phyloP scores from a whole-genome alignment of 441 rosid species.

The Arabidopsis lyrata region DNA sequence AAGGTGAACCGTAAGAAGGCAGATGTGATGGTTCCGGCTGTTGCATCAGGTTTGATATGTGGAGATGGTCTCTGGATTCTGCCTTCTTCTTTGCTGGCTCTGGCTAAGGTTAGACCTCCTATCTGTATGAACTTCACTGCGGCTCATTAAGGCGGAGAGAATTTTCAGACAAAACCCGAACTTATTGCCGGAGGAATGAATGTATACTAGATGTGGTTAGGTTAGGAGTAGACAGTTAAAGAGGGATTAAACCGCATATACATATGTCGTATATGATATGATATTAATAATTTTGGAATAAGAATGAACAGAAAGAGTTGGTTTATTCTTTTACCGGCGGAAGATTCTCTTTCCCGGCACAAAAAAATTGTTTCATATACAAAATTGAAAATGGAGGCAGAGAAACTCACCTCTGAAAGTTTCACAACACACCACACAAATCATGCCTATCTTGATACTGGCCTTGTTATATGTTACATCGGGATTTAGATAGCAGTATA shows the following conservation, averaged over 20 bases:
- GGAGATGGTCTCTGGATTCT: conserved; percentile 97
- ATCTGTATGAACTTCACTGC: conserved; percentile 80
- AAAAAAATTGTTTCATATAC: conserved; percentile 18
- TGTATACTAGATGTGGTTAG: conserved; percentile 30
- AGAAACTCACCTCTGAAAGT: conserved; percentile 9
- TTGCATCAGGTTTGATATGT: conserved; percentile 92
- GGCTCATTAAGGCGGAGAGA: conserved; percentile 28
- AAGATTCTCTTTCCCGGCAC: conserved; percentile 42
- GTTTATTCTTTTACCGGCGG: conserved; percentile 22
- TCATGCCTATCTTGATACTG: conserved; percentile 11
- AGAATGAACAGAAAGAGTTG: conserved; percentile 16
- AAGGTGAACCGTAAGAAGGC: conserved; percentile 63
- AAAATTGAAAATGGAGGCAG: conserved; percentile 30
- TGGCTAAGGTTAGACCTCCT: conserved; percentile 74
- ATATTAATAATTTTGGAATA: conserved; percentile 26
- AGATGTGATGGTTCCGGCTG: conserved; percentile 74
- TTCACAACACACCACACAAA: conserved; percentile 37
- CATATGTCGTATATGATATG: background rate
- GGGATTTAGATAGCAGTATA: background rate
- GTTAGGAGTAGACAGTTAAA: conserved; percentile 38
- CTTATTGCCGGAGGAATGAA: conserved; percentile 12
- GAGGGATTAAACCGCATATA: background rate
- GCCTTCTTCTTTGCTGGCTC: conserved; percentile 81
- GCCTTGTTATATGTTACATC: conserved; percentile 3
- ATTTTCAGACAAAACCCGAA: conserved; percentile 5